A percentile compares a stretch with the other conserved stretches of the same genome.
Conservation (phyloP, 768 basidiomycete genomes). For the Suillus variegatus region DNA sequence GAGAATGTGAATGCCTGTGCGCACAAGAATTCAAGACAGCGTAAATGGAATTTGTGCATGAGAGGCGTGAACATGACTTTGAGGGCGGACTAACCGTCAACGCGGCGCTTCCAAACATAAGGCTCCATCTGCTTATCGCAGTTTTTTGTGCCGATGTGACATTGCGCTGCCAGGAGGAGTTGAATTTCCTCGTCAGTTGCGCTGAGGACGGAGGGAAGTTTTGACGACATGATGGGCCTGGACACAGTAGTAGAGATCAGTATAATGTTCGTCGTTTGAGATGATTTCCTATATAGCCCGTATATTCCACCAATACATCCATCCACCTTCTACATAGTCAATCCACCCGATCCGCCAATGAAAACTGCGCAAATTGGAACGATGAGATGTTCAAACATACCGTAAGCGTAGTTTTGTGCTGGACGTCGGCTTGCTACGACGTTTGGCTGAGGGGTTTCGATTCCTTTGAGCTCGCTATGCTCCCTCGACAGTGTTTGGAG, state of each 20-base stretch:
- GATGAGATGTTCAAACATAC: slow-evolving; percentile 34
- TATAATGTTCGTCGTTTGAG: slow-evolving; percentile 14
- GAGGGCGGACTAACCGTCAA: slow-evolving; percentile 72
- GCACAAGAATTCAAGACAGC: background rate
- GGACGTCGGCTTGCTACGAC: slow-evolving; percentile 42
- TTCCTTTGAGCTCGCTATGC: slow-evolving; percentile 23
- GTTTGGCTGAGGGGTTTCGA: slow-evolving; percentile 34
- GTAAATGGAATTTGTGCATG: slow-evolving; percentile 12
- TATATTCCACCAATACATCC: slow-evolving; percentile 38
- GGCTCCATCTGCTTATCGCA: slow-evolving; percentile 99
- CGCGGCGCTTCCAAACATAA: slow-evolving; percentile 96
- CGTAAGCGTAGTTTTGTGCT: slow-evolving; percentile 39
- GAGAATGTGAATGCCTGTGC: slow-evolving; percentile 87
- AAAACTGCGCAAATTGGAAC: slow-evolving; percentile 11
- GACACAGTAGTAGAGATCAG: background rate
- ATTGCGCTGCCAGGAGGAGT: slow-evolving; percentile 92
- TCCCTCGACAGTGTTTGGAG: slow-evolving; percentile 12
- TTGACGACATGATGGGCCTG: slow-evolving; percentile 63
- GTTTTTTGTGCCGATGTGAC: slow-evolving; percentile 98
- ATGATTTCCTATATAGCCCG: slow-evolving; percentile 18
- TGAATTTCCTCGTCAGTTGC: slow-evolving; percentile 98
- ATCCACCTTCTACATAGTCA: slow-evolving; percentile 30
- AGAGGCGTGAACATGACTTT: slow-evolving; percentile 12
- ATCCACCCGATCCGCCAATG: slow-evolving; percentile 25
- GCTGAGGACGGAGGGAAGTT: slow-evolving; percentile 90